Base-by-base conservation (phyloP, 129 eudicot species). In the Artemisia tridentata region DNA sequence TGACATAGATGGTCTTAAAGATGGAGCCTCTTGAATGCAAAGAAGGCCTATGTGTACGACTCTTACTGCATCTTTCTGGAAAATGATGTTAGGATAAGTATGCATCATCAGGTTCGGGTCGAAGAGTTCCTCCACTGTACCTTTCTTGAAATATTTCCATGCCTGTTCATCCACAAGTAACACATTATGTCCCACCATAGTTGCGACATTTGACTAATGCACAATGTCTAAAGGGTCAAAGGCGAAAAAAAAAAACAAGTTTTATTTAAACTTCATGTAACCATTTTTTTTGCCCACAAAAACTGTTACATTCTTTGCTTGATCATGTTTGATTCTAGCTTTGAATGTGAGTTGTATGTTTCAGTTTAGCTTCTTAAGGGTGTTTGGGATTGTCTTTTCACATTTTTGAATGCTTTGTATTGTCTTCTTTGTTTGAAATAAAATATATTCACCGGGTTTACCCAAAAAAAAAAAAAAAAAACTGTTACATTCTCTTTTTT, bases 1-100 rank as follows among this genome's bases (percentile, higher is more conserved):
- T 11, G 96, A 84, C 95, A 88, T 88, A 14, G 92, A 58, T 41
- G 97, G 97, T 74, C 97, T 78, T 63, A 91, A 70, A 11, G 86
- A 68, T 8, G 90, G 79, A 63, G 73, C 80, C 76, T 91, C 96
- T 83, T 91, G 97, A 58, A 83, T 82, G 90, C 97, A 91, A 53
- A 88, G 79, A 53, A 91, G 96, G 50, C 86, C 96, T 65, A 91
- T 68, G 14, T 91, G 97, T 71, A 85, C 84, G 62, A 82, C 92
- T 68, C 84, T 83, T 43, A 67, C 3, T 4, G 74, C 72, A 25
- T 85, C 90, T 0, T 63, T 72, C 53, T 75, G 80, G 64, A 73
- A 65, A 56, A 48, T 43, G 61, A 11, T 34, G 47, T 67, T 75
- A 17, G 78, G 81, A 59, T 75, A 67, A 48, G 61, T 75, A 18